Evolutionary conservation across 2,329 filamentous ascomycete genomes (phyloP), one percentile per base, ranked within the genome.

Genomic region (Fusarium odoratissimum): DNA sequence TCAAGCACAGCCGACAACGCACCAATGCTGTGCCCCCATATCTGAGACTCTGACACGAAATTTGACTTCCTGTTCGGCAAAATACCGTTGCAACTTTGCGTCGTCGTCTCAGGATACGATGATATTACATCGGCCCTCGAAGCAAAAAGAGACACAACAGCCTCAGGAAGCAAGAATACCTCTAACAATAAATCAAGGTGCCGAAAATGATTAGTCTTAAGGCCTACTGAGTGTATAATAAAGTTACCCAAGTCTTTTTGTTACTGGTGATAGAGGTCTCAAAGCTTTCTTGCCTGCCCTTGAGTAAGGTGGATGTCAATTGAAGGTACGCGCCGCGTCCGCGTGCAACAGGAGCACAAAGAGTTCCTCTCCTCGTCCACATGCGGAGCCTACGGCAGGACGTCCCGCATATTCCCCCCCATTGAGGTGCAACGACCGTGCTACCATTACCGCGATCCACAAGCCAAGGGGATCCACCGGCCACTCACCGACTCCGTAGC

Each of bases 401-500:
- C 40, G 67, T 72, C 71, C 71, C 68, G 72, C 66, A 71, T 61
- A 73, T 64, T 46, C 60, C 65, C 56, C 63, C 65, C 66, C 57
- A 72, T 63, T 66, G 68, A 63, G 64, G 70, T 74, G 57, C 65
- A 41, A 75, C 67, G 69, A 46, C 61, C 66, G 62, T 66, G 71
- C 45, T 73, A 64, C 67, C 28, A 45, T 23, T 30, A 52, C 46
- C 49, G 19, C 57, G 71, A 72, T 72, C 71, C 71, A 74, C 71
- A 69, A 60, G 71, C 52, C 71, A 55, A 69, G 71, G 64, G 71
- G 68, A 72, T 74, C 65, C 68, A 72, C 44, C 44, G 73, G 56
- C 75, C 75, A 77, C 73, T 76, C 75, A 76, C 75, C 75, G 75
- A 77, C 75, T 76, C 60, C 58, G 28, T 71, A 69, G 56, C 55